Evolutionary conservation across 1,139 yeast species (phyloP), one percentile per base, ranked within the genome.

Genomic region (Hansenula lynferdii): DNA sequence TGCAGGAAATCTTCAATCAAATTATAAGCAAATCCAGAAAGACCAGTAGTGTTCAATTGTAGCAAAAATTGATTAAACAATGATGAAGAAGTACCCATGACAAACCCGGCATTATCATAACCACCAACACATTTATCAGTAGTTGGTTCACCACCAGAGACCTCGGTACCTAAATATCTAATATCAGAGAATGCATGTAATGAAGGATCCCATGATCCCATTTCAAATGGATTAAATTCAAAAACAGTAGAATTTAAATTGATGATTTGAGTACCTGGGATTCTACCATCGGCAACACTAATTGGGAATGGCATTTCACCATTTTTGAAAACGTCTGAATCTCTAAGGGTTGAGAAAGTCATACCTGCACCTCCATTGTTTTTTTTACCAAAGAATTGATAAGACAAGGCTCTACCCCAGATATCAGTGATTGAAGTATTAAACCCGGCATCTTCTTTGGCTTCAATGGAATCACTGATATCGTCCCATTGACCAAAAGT

Each of bases 131-230:
- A 85, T 24, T 43, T 37, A 30, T 61, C 65, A 18, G 49, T 33
- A 19, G 51, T 34, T 9, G 81, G 76, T 19, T 60, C 49, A 37
- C 95, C 96, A 47, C 76, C 69, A 18, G 65, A 56, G 23, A 78
- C 70, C n/a, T 70, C 61, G 1, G 94, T 74, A 28, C 97, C 97
- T 44, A 86, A 59, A 56, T 85, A 87, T 57, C 78, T 75, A 20
- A 80, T 65, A 43, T 81, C 80, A 19, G 81, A 69, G 63, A 89
- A 87, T 19, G 81, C 72, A 44, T 74, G 69, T 35, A 86, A 61
- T 0, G 85, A 70, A 28, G 87, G 84, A 57, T 89, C 96, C 94
- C 95, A 87, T 24, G 94, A 80, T 8, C 96, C 96, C 60, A 87
- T 58, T 62, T 89, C 96, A 51, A 65, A 85, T 2, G 97, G 90